Percentiles rank a stretch among this genome's conserved stretches.
phyloP scores from a whole-genome alignment of 352 stramenopile species.

The Globisporangium canariense region DNA sequence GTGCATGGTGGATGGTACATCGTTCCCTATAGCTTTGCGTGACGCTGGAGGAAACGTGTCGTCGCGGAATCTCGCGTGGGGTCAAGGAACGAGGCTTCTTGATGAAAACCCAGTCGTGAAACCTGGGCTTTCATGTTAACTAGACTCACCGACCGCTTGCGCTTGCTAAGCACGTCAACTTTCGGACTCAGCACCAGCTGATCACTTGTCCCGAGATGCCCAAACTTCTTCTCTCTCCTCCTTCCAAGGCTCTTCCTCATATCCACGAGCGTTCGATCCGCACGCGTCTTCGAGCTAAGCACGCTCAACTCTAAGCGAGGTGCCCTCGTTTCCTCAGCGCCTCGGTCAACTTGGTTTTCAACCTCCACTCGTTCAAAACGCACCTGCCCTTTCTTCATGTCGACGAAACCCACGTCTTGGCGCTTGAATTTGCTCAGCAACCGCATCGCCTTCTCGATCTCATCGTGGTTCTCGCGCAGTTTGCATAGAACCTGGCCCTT shows the following conservation, averaged over 20 bases:
- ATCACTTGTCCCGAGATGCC: too few species aligned
- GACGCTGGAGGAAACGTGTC: not conserved
- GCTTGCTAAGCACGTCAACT: not conserved
- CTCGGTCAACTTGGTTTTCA: not conserved
- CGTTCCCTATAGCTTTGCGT: not conserved
- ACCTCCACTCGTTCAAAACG: not conserved
- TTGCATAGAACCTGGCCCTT: constrained; percentile 8
- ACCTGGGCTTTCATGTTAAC: constrained; percentile 9
- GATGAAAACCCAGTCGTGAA: too few species aligned
- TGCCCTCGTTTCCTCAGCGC: not conserved
- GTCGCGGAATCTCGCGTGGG: constrained; percentile 6
- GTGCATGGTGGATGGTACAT: too few species aligned
- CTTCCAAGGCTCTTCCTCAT: not conserved
- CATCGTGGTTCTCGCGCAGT: constrained; percentile 13
- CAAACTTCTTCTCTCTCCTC: not conserved
- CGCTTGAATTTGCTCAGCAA: constrained; percentile 18
- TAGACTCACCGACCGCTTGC: not conserved
- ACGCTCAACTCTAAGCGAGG: not conserved
- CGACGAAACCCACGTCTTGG: not conserved
- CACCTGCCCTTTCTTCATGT: constrained; percentile 3
- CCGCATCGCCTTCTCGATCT: constrained; percentile 11
- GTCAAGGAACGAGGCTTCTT: not conserved
- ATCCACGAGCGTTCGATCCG: constrained; percentile 2
- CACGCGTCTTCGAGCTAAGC: constrained; percentile 1
- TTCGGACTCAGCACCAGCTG: not conserved